Base-by-base conservation (phyloP, 2,329 filamentous ascomycete species). In the Fusarium palustre region DNA sequence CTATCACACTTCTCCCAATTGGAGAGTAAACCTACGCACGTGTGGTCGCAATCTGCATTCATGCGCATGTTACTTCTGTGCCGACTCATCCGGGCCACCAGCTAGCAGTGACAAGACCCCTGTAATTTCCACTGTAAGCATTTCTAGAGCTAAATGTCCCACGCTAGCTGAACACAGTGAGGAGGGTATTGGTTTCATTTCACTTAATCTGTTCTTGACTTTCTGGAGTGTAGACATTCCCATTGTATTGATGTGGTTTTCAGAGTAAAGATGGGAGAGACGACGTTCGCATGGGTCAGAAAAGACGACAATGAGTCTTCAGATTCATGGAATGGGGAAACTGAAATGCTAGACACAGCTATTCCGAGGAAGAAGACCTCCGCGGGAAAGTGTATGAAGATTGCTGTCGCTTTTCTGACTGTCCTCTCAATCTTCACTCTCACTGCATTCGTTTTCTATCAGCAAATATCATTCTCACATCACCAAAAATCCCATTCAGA, bases 391-490 rank as follows among this genome's bases (percentile, higher is more conserved):
- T 63, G 39, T 9, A 36, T 13, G 10, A 47, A 15, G 5, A 15
- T 41, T 18, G 11, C 46, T 3, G 0, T 42, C 11, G 33, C 61
- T 3, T 1, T 64, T 31, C 45, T 55, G 1, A 59, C 70, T 9
- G 33, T 74, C 7, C 4, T 74, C 16, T 76, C 76, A 3, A 43
- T 76, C 15, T 55, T 78, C 2, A 53, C 43, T 0, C 55, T 79
- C 1, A 57, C 71, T 11, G 63, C 52, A 3, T 39, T 77, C 2
- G 53, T 71, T 5, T 58, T 79, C 5, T 60, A 57, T 30, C 57
- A 67, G 8, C 53, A 61, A 3, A 30, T 12, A 7, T 34, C 30
- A 12, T 18, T 55, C 4, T 16, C 18, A 3, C 36, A 25, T 2
- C 36, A 56, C 11, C 30, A 63, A 1, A 8, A 49, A 13, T 33